Evolutionary conservation across 1,284 basidiomycete species (phyloP).

Genomic region (Tetrapyrgos nigripes): DNA sequence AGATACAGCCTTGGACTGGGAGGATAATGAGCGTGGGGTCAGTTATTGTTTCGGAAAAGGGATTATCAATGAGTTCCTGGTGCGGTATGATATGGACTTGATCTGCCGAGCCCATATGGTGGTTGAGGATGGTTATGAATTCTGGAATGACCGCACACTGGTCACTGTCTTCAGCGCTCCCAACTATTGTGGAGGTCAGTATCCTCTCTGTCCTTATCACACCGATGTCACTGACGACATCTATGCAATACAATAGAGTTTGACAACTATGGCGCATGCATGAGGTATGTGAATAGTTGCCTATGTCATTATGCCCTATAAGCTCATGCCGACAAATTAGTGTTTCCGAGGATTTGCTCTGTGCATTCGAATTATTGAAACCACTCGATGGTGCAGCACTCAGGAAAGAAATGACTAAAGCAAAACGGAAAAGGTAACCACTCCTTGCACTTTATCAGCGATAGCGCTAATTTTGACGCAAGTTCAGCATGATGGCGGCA

Average conservation of each 20-base stretch:
- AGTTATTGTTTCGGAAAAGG: constrained; percentile 99
- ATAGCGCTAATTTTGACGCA: constrained; percentile 1
- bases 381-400: constrained; percentile 94
- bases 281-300: constrained; percentile 65
- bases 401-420: constrained; percentile 99
- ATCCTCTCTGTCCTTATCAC: constrained; percentile 9
- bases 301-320: constrained; percentile 9
- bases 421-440: constrained; percentile 91
- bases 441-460: background rate
- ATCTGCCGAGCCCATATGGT: constrained; percentile 99
- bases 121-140: constrained; percentile 99
- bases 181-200: constrained; percentile 95
- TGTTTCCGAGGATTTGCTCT: constrained; percentile 96
- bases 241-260: constrained; percentile 66
- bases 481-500: constrained; percentile 43
- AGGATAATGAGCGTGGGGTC: constrained; percentile 99
- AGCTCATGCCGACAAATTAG: constrained; percentile 47
- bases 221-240: constrained; percentile 12
- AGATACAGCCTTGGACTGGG: constrained; percentile 98
- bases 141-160: constrained; percentile 98
- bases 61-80: constrained; percentile 96
- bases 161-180: constrained; percentile 99
- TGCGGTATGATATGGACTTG: constrained; percentile 96
- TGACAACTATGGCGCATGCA: constrained; percentile 97
- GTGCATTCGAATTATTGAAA: constrained; percentile 97